These are phyloP conservation scores for Avena eriantha DNA, from an alignment of 176 grass and related monocot genomes.

Conservation along the genomic window DNA sequence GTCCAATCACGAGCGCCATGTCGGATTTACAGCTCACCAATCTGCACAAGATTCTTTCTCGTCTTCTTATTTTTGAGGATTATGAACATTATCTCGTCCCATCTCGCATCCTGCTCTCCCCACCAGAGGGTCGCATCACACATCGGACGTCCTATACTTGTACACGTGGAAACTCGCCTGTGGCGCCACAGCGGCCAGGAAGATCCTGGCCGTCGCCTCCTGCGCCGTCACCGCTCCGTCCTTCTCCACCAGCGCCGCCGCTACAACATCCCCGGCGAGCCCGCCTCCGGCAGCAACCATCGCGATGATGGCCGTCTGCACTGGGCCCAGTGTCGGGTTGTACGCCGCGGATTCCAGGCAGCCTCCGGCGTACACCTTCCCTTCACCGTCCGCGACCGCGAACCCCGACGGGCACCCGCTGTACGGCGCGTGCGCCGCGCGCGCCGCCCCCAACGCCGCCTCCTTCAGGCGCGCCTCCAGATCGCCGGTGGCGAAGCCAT, in stretches of 20 bases:
- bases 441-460: constrained; percentile 65
- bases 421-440: constrained; percentile 82
- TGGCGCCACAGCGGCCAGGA: constrained; percentile 75
- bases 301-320: constrained; percentile 85
- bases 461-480: constrained; percentile 50
- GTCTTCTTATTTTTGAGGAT: constrained; percentile 46
- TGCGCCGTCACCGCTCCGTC: constrained; percentile 65
- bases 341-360: constrained; percentile 86
- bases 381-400: constrained; percentile 70
- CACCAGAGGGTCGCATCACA: constrained; percentile 32
- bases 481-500: constrained; percentile 38
- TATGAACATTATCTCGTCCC: constrained; percentile 54
- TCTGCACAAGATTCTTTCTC: constrained; percentile 37
- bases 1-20: constrained; percentile 18
- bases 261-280: constrained; percentile 45
- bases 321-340: constrained; percentile 88
- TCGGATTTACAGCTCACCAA: constrained; percentile 41
- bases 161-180: constrained; percentile 72
- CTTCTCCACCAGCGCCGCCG: constrained; percentile 84
- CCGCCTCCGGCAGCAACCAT: constrained; percentile 52
- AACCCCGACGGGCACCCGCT: constrained; percentile 79
- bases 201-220: constrained; percentile 77
- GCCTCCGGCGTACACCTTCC: constrained; percentile 70
- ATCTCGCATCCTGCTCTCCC: constrained; percentile 33
- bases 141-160: constrained; percentile 68